A percentile compares a stretch with the other conserved stretches of the same genome.
phyloP scores from a whole-genome alignment of 2,329 filamentous ascomycete genomes.

The Neocatenulostroma microsporum region DNA sequence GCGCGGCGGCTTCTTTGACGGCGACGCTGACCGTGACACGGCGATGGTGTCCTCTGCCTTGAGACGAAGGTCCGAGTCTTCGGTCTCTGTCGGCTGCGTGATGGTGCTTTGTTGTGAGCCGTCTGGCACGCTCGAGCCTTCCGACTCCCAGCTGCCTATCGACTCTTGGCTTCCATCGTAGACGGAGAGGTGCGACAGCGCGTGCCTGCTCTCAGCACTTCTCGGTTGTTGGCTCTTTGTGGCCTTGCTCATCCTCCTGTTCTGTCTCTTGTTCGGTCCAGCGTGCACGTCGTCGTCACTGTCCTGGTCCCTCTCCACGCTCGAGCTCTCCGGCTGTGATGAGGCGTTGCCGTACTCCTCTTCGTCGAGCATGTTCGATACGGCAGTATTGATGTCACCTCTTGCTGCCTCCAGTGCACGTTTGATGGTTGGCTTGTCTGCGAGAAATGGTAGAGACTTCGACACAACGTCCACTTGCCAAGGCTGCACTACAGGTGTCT shows the following conservation, averaged over 20 bases:
- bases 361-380: slow-evolving; percentile 45
- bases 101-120: slow-evolving; percentile 19
- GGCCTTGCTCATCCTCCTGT: slow-evolving; percentile 38
- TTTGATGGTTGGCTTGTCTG: slow-evolving; percentile 45
- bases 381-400: slow-evolving; percentile 48
- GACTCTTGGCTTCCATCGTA: slow-evolving; percentile 30
- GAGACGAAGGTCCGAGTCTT: slow-evolving; percentile 12
- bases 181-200: slow-evolving; percentile 23
- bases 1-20: slow-evolving; percentile 16
- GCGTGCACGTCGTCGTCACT: slow-evolving; percentile 41
- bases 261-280: slow-evolving; percentile 48
- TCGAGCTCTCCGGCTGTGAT: slow-evolving; percentile 41
- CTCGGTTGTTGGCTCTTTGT: slow-evolving; percentile 29
- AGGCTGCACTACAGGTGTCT: slow-evolving; percentile 38
- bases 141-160: slow-evolving; percentile 26
- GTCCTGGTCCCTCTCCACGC: slow-evolving; percentile 45
- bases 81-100: slow-evolving; percentile 13
- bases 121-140: slow-evolving; percentile 24
- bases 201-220: slow-evolving; percentile 22
- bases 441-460: slow-evolving; percentile 44
- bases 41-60: slow-evolving; percentile 8
- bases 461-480: slow-evolving; percentile 51
- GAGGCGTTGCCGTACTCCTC: slow-evolving; percentile 37
- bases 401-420: slow-evolving; percentile 46
- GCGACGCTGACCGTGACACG: slow-evolving; percentile 8